A percentile compares a stretch with the other conserved stretches of the same genome.
phyloP scores from a whole-genome alignment of 441 rosid genomes.

The Erysimum cheiri region DNA sequence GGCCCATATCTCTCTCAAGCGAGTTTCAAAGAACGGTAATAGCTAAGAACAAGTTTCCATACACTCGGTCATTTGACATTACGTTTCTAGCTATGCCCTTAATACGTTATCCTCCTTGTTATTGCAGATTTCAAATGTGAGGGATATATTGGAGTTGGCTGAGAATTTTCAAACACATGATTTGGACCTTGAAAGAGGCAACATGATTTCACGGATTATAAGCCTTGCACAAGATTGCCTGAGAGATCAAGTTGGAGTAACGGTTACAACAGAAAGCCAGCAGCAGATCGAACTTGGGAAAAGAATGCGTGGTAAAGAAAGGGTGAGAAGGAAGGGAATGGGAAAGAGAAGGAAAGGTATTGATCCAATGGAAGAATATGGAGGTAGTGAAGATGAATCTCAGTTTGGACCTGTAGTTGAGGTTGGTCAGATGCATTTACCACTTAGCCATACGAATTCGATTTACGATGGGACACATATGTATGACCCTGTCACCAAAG shows the following conservation, averaged over 20 bases:
- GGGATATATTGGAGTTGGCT: conserved; percentile 85
- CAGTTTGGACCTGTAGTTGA: conserved; percentile 63
- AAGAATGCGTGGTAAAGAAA: conserved; percentile 83
- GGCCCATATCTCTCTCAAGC: conserved; percentile 94
- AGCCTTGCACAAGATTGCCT: conserved; percentile 88
- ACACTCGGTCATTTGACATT: conserved; percentile 2
- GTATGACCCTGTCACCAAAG: conserved; percentile 52
- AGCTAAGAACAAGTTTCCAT: conserved; percentile 28
- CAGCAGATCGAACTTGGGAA: conserved; percentile 67
- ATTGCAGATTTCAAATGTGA: conserved; percentile 76
- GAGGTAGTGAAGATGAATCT: conserved; percentile 76
- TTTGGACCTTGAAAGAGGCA: conserved; percentile 74
- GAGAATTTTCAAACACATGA: conserved; percentile 80
- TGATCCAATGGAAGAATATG: conserved; percentile 69
- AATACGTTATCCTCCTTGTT: conserved; percentile 23
- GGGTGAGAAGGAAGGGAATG: conserved; percentile 76
- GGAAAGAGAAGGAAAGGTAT: conserved; percentile 78
- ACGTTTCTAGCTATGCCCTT: neutral
- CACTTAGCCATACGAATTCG: conserved; percentile 44
- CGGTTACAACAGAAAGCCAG: conserved; percentile 48
- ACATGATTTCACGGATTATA: conserved; percentile 74
- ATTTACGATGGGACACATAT: conserved; percentile 49
- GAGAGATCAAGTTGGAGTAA: conserved; percentile 84
- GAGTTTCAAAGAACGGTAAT: conserved; percentile 95
- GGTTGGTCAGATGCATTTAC: conserved; percentile 59